Evolutionary conservation across 2,329 filamentous ascomycete species (phyloP).

Genomic region (Aspergillus phoenicis): DNA sequence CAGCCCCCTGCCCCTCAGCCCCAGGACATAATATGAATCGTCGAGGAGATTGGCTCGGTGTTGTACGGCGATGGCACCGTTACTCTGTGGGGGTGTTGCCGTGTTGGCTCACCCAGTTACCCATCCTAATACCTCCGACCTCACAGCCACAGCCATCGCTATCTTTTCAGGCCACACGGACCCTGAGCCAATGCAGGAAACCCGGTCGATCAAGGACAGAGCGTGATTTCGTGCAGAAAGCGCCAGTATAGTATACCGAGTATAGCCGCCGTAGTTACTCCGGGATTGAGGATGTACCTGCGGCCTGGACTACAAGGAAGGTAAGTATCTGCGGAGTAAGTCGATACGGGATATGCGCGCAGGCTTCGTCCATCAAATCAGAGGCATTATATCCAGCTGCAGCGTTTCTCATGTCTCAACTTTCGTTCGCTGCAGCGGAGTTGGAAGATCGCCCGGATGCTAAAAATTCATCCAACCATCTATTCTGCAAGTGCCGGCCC

Average conservation of each 20-base stretch:
- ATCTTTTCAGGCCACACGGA: conserved; percentile 11
- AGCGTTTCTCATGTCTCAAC: no score
- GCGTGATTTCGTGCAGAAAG: neutral
- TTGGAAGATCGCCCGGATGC: no score
- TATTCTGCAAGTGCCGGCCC: no score
- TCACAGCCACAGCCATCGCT: no score
- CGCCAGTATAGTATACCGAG: neutral
- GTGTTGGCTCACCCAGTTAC: no score
- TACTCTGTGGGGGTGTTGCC: neutral
- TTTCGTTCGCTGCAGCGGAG: no score
- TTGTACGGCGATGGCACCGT: conserved; percentile 3
- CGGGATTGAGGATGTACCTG: neutral
- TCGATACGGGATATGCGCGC: no score
- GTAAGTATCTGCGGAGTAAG: neutral
- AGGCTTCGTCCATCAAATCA: no score
- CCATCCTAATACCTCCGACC: no score
- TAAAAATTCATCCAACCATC: no score
- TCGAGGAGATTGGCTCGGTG: neutral
- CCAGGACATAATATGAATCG: no score
- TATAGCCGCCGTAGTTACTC: conserved; percentile 4
- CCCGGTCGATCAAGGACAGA: conserved; percentile 7
- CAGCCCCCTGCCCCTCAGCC: neutral
- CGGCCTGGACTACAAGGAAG: neutral
- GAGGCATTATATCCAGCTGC: no score
- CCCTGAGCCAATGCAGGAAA: conserved; percentile 19